phyloP scores from a whole-genome alignment of 2,329 filamentous ascomycete genomes.

The Nannizziopsis barbatae region DNA sequence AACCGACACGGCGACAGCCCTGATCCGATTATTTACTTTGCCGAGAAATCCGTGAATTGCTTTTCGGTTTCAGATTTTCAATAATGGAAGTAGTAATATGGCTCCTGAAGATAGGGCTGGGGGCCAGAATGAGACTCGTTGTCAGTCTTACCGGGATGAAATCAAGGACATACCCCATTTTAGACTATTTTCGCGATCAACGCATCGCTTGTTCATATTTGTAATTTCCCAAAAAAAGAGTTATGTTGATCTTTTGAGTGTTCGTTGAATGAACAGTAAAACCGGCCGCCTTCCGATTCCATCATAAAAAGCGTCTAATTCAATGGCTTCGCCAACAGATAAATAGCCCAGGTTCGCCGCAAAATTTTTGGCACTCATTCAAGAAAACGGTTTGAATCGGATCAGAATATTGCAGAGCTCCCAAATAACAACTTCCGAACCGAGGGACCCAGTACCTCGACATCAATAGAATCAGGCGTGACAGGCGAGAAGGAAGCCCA shows the following conservation, averaged over 20 bases:
- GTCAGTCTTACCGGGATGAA: too few relatives aligned
- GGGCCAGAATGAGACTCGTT: too few relatives aligned
- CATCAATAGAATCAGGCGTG: neutral
- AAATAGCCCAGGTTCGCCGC: too few relatives aligned
- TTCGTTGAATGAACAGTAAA: too few relatives aligned
- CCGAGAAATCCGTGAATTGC: neutral
- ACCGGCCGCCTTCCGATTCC: neutral
- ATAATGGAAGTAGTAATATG: neutral
- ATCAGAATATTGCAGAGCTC: too few relatives aligned
- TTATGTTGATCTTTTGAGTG: neutral
- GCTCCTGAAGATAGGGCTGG: neutral
- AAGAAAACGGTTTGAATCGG: too few relatives aligned
- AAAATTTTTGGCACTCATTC: too few relatives aligned
- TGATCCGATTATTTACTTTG: neutral
- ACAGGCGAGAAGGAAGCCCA: neutral
- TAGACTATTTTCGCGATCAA: neutral
- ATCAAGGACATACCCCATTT: neutral
- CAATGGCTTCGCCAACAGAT: too few relatives aligned
- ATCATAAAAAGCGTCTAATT: too few relatives aligned
- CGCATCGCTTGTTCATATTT: neutral
- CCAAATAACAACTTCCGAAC: too few relatives aligned
- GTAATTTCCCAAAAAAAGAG: neutral
- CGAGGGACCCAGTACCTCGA: too few relatives aligned
- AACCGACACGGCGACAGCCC: too few relatives aligned
- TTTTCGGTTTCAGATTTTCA: constrained; percentile 1